Percentiles rank a stretch among this genome's conserved stretches.
These are phyloP conservation scores for bread wheat (Triticum aestivum) DNA, from an alignment of 176 grass and related monocot genomes.

Conservation along the genomic window IWGSC_CS_RefSeq_v2.1 NC_057800.1:68656585-68657084, in stretches of 20 bases:
- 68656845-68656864: constrained; percentile 15
- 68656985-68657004: not conserved
- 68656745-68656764: not conserved
- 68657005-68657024: not conserved
- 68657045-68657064: not conserved
- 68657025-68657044: not conserved
- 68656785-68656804: not conserved
- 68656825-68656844: not conserved
- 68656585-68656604: not conserved
- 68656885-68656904: constrained; percentile 1
- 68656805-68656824: not conserved
- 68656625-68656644: not conserved
- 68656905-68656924: not conserved
- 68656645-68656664: not conserved
- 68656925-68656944: not conserved
- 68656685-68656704: constrained; percentile 1
- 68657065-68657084: not conserved
- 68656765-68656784: not conserved
- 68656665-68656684: not conserved
- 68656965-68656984: constrained; percentile 13
- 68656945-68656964: constrained; percentile 2
- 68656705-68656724: constrained; percentile 5
- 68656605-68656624: not conserved
- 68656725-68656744: constrained; percentile 9
- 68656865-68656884: not conserved